These are phyloP conservation scores for Trypanosomatidae sp. DNA, from an alignment of 208 protist species.

Conservation along the genomic window DNA sequence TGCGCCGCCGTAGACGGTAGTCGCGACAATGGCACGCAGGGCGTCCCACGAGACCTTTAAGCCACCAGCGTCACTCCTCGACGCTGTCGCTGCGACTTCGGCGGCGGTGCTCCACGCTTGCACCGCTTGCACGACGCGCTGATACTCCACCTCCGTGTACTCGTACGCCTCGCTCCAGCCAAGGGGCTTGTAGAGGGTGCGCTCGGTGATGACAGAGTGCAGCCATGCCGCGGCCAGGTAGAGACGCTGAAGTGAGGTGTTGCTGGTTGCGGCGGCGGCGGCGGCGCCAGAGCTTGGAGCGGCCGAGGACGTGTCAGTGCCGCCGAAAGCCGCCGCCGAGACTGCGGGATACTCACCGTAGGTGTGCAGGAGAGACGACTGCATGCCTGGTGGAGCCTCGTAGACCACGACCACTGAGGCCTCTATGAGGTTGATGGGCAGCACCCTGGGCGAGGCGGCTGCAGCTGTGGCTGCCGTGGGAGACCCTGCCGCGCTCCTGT, in stretches of 20 bases:
- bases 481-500: slow-evolving; percentile 13
- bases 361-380: slow-evolving; percentile 92
- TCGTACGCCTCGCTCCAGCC: slow-evolving; percentile 99
- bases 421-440: slow-evolving; percentile 81
- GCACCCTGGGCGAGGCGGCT: slow-evolving; percentile 12
- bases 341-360: slow-evolving; percentile 43
- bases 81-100: slow-evolving; percentile 12
- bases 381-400: slow-evolving; percentile 96
- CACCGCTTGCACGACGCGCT: slow-evolving; percentile 91
- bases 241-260: slow-evolving; percentile 84
- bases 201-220: slow-evolving; percentile 96
- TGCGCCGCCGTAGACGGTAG: slow-evolving; percentile 96
- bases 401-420: slow-evolving; percentile 90
- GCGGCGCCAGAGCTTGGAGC: neutral
- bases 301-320: slow-evolving; percentile 1
- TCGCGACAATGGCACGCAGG: slow-evolving; percentile 89
- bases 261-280: slow-evolving; percentile 6
- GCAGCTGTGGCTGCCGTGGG: neutral
- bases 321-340: neutral
- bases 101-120: slow-evolving; percentile 83
- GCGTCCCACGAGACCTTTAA: slow-evolving; percentile 94
- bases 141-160: slow-evolving; percentile 98
- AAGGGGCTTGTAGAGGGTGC: slow-evolving; percentile 95
- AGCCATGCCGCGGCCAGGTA: slow-evolving; percentile 98
- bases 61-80: slow-evolving; percentile 6